Base-by-base conservation (phyloP, 805 yeast genomes). In the Myxozyma melibiosi region DNA sequence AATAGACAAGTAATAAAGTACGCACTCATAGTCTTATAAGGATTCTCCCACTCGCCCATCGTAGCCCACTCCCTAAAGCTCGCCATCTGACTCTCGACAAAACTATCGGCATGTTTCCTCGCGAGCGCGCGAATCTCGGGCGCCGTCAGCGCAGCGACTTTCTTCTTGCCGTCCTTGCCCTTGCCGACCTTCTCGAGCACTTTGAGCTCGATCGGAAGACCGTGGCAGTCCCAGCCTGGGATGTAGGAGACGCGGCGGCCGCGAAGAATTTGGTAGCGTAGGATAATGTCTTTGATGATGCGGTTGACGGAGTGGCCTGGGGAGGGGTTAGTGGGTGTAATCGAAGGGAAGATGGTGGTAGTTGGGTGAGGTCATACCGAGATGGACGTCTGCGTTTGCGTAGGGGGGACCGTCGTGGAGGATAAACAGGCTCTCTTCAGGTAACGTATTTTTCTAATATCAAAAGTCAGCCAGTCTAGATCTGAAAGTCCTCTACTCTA, bases 171-270 rank as follows among this genome's bases (percentile, higher is more conserved):
- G 24, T 57, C 50, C 22, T 66, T 65, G 20, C 50, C 70, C 30
- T 70, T 65, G 50, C 69, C 63, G 47, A 76, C 71, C 35, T 67
- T 71, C 67, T 64, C 75, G 70, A 89, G 71, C 0, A 96, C 96
- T 66, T 90, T 91, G 69, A 89, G 76, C 71, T 94, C 99, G 61
- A 94, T 94, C 0, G 99, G 99, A 37, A 94, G 75, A 0, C 99
- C 99, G 74, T 94, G 99, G 68, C 99, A 94, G 70, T 94, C 99
- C 98, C 99, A 94, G 0, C 99, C 99, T 0, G 98, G 97, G 40
- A 79, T 78, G 67, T 88, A 94, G 51, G 79, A 77, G 2, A 94
- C 83, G 47, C 78, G 77, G 58, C 83, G 78, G 14, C 90, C 88
- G 37, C 76, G 71, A 20, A 84, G 69, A 25, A 91, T 73, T 67